Conservation (phyloP, 2,329 filamentous ascomycete species). For the Colletotrichum sp. region DNA sequence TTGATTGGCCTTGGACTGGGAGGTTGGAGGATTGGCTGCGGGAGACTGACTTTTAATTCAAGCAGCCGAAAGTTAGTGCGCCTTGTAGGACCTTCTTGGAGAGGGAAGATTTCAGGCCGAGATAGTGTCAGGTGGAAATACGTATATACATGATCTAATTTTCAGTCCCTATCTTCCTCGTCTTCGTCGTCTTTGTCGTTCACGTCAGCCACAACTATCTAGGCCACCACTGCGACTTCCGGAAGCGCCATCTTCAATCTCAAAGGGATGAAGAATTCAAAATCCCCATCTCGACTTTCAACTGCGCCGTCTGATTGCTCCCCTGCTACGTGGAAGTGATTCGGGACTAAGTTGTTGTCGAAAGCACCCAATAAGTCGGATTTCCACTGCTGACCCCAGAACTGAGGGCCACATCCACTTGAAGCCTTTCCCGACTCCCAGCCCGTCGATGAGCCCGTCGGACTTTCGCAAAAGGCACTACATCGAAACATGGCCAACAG, state of each 20-base stretch:
- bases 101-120: too few relatives aligned
- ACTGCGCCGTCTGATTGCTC: background rate
- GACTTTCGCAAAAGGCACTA: background rate
- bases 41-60: background rate
- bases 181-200: too few relatives aligned
- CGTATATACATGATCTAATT: background rate
- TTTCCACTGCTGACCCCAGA: background rate
- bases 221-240: too few relatives aligned
- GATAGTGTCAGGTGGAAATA: too few relatives aligned
- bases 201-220: too few relatives aligned
- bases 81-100: too few relatives aligned
- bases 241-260: background rate
- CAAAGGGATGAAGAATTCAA: background rate
- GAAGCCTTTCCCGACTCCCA: background rate
- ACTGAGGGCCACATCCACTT: rapidly evolving
- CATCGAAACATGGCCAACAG: background rate
- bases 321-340: background rate
- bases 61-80: too few relatives aligned
- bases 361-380: background rate
- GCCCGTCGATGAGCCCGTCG: background rate
- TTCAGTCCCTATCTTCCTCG: too few relatives aligned
- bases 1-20: background rate
- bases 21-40: background rate
- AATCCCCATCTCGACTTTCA: background rate
- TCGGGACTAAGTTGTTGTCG: background rate